Conservation (phyloP, 2,329 filamentous ascomycete genomes). For the Knoxdaviesia proteae region DNA sequence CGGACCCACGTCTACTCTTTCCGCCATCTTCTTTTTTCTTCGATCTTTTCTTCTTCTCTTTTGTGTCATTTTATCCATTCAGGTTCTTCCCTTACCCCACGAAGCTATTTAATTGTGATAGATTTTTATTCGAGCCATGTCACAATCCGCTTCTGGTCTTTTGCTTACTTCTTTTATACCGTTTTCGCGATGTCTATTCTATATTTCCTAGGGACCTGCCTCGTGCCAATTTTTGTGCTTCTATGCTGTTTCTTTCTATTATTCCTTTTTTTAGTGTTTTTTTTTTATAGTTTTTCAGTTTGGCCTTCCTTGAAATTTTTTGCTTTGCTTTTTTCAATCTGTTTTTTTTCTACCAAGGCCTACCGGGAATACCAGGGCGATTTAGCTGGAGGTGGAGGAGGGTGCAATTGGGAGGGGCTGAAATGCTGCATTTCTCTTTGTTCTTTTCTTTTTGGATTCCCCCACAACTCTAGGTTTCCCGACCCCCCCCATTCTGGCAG, state of each 20-base stretch:
- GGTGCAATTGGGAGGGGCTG: no score
- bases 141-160: slow-evolving; percentile 1
- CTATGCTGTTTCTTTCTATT: neutral
- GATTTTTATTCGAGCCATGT: neutral
- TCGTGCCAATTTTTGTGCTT: neutral
- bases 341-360: neutral
- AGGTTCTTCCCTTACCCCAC: neutral
- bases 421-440: no score
- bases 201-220: no score
- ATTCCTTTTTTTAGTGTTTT: slow-evolving; percentile 3
- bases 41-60: neutral
- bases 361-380: neutral
- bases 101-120: no score
- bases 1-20: neutral
- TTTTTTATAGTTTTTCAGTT: slow-evolving; percentile 3
- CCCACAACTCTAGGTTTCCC: no score
- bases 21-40: slow-evolving; percentile 1
- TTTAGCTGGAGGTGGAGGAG: neutral
- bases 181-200: neutral
- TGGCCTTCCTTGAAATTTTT: slow-evolving; percentile 5
- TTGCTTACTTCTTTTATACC: neutral
- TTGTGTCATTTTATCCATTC: neutral
- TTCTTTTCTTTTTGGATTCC: no score
- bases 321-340: neutral
- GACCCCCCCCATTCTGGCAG: no score